Base-by-base conservation (phyloP, 176 grass and related monocot species). In the Zea luxurians region DNA sequence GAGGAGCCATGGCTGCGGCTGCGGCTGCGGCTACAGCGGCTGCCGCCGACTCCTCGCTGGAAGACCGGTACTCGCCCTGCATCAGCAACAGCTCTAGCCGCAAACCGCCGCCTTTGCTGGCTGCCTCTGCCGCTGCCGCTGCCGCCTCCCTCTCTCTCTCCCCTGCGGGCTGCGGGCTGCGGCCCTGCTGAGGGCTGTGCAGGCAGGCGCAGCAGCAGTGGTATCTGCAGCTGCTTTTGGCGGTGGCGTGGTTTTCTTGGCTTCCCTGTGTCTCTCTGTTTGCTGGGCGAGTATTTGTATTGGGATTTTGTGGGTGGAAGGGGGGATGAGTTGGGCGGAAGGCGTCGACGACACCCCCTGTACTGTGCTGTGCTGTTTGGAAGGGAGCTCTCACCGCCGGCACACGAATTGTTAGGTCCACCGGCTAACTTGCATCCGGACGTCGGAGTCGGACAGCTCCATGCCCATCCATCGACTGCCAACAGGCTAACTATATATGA, bases 31-130 rank as follows among this genome's bases (percentile, higher is more conserved):
- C 65, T 0, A 59, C 76, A 0, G 83, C 68, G 0, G 78, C 62
- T 0, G 70, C 80, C n/a, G 75, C 83, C 36, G 80, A 80, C 41
- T 84, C 82, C 82, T 91, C 85, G 80, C 80, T 91, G 34, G 88
- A 82, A 54, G 88, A 88, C 66, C 85, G 85, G 86, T 84, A 90
- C 70, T 84, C 77, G 78, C 85, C 86, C 83, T 91, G 80, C 85
- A 84, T 88, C 78, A 77, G 61, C 70, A 48, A 72, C 55, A 78
- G 49, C 6, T 57, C 61, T 17, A 65, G 63, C 63, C 6, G 36
- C 76, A 10, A 47, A 64, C 34, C 38, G 79, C 78, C 43, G 74
- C 84, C 16, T 36, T 73, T 2, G 15, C 47, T 10, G 7, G 15
- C 78, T 8, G 44, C 55, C 13, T 6, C 53, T 9, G 5, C 44